These are phyloP conservation scores for Aspergillus fructus DNA, from an alignment of 2,329 filamentous ascomycete species.

Conservation along the genomic window DNA sequence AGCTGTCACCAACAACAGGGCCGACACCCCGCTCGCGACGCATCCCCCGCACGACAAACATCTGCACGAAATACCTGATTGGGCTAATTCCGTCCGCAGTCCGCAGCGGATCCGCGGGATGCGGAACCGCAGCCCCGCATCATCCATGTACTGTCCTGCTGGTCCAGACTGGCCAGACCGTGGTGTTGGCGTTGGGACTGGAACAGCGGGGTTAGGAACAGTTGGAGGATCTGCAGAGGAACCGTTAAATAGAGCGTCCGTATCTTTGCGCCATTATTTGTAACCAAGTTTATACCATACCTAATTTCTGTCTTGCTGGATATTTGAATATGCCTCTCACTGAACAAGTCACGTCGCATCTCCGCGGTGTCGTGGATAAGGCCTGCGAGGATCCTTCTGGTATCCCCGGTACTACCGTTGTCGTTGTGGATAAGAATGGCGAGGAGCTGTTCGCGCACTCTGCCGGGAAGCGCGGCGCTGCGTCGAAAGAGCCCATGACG, in stretches of 20 bases:
- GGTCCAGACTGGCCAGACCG: not conserved
- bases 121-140: not conserved
- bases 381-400: constrained; percentile 31
- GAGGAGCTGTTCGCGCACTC: constrained; percentile 51
- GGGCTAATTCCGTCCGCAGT: not conserved
- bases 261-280: not conserved
- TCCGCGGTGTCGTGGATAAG: constrained; percentile 8
- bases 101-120: not conserved
- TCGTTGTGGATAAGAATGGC: constrained; percentile 51
- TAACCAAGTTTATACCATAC: too few relatives aligned
- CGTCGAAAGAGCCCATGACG: constrained; percentile 51
- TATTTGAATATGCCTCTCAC: not conserved
- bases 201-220: not conserved
- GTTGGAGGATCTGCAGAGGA: not conserved
- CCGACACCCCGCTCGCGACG: too few relatives aligned
- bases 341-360: not conserved
- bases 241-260: not conserved
- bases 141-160: not conserved
- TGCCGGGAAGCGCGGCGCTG: constrained; percentile 48
- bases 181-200: too few relatives aligned
- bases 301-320: not conserved
- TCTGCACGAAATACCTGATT: too few relatives aligned
- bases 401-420: constrained; percentile 49
- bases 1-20: too few relatives aligned
- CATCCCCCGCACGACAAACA: too few relatives aligned